A percentile compares a stretch with the other conserved stretches of the same genome.
phyloP scores from a whole-genome alignment of 2,329 filamentous ascomycete species.

The Diaporthe sp. region DNA sequence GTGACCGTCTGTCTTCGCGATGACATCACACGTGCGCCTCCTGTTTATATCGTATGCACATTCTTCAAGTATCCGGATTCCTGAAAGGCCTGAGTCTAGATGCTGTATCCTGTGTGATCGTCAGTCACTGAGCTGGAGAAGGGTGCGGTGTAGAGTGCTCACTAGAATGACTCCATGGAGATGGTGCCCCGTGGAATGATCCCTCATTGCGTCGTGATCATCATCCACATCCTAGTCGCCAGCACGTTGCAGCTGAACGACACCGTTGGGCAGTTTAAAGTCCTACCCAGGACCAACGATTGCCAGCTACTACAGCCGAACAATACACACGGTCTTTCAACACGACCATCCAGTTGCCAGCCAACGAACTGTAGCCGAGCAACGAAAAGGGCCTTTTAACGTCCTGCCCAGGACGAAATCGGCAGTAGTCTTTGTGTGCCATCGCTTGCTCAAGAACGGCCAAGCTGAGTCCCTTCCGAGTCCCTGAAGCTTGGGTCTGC shows the following conservation, averaged over 20 bases:
- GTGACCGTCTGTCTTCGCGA: slow-evolving; percentile 4
- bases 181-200: slow-evolving; percentile 1
- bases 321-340: neutral
- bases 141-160: neutral
- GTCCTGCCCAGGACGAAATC: slow-evolving; percentile 56
- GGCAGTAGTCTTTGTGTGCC: neutral
- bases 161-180: slow-evolving; percentile 12
- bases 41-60: neutral
- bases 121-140: neutral
- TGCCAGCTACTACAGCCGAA: slow-evolving; percentile 24
- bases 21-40: slow-evolving; percentile 10
- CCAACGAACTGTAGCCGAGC: slow-evolving; percentile 12
- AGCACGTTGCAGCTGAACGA: slow-evolving; percentile 4
- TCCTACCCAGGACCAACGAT: slow-evolving; percentile 52
- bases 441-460: neutral
- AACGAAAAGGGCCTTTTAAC: slow-evolving; percentile 52
- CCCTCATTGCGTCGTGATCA: slow-evolving; percentile 7
- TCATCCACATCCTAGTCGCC: slow-evolving; percentile 17
- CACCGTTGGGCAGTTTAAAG: slow-evolving; percentile 49
- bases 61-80: slow-evolving; percentile 28
- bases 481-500: neutral
- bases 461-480: neutral
- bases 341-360: neutral
- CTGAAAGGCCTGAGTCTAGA: slow-evolving; percentile 26
- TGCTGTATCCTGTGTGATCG: neutral